These are phyloP conservation scores for Jamesozyma jinghongensis DNA, from an alignment of 805 yeast species.

Conservation along the genomic window DNA sequence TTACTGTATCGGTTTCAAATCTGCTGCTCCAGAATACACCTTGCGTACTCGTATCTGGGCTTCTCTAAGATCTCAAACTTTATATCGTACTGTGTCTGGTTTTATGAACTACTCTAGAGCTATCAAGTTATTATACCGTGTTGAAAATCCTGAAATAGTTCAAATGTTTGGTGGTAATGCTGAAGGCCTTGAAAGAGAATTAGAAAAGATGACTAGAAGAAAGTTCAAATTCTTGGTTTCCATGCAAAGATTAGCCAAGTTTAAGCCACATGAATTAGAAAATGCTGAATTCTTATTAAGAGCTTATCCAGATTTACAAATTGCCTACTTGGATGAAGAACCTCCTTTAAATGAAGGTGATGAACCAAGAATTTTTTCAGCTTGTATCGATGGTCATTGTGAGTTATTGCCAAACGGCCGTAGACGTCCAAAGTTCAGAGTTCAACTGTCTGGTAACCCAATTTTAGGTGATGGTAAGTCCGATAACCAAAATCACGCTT, in stretches of 20 bases:
- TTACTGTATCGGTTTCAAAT: constrained; percentile 93
- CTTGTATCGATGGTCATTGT: constrained; percentile 73
- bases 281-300: constrained; percentile 72
- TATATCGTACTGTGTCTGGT: constrained; percentile 94
- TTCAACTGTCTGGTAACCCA: constrained; percentile 74
- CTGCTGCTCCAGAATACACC: constrained; percentile 94
- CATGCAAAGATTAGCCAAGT: constrained; percentile 72
- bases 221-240: constrained; percentile 75
- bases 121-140: constrained; percentile 82
- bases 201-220: constrained; percentile 79
- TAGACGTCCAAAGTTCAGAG: constrained; percentile 67
- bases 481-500: constrained; percentile 84
- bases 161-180: constrained; percentile 99
- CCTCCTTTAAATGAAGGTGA: constrained; percentile 63
- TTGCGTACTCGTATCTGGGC: constrained; percentile 98
- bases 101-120: constrained; percentile 98
- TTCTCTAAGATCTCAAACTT: constrained; percentile 89
- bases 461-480: constrained; percentile 91
- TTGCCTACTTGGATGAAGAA: constrained; percentile 92
- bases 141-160: constrained; percentile 89
- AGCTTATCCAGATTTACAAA: constrained; percentile 78
- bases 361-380: constrained; percentile 62
- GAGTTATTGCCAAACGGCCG: constrained; percentile 61
- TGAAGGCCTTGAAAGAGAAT: constrained; percentile 88
- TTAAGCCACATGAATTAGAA: constrained; percentile 65